These are phyloP conservation scores for Balamuthia mandrillaris DNA, from an alignment of 208 protist genomes.

Conservation along the genomic window DNA sequence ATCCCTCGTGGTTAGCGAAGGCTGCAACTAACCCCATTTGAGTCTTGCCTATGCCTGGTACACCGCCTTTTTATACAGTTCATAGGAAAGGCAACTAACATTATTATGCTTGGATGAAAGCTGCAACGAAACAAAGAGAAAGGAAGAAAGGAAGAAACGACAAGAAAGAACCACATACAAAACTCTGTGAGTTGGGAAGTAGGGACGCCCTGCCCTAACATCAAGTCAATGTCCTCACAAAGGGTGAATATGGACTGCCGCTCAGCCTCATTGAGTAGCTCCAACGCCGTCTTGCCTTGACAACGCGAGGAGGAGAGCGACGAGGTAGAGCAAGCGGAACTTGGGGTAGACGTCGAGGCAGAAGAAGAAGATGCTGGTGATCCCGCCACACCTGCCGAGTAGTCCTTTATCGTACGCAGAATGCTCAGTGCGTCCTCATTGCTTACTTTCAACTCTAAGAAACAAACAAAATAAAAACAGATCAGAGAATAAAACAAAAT, in stretches of 20 bases:
- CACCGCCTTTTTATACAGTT: conserved; percentile 51
- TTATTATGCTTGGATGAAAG: background rate
- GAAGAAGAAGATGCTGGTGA: background rate
- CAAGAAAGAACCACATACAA: conserved; percentile 34
- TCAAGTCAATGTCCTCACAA: conserved; percentile 48
- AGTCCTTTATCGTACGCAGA: background rate
- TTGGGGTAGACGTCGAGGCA: too few relatives aligned
- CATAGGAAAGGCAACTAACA: too few relatives aligned
- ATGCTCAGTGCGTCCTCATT: conserved; percentile 30
- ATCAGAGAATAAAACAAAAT: background rate
- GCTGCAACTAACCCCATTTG: conserved; percentile 47
- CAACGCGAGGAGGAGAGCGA: background rate
- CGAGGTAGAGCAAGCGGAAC: too few relatives aligned
- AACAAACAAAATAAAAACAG: background rate
- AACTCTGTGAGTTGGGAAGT: conserved; percentile 64
- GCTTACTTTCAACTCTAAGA: conserved; percentile 8
- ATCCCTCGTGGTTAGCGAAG: background rate
- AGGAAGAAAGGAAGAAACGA: background rate
- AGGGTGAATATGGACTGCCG: conserved; percentile 27
- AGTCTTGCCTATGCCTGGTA: conserved; percentile 69
- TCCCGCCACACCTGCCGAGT: background rate
- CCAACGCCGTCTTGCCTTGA: conserved; percentile 27
- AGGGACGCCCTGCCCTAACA: conserved; percentile 55
- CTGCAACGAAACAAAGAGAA: conserved; percentile 18
- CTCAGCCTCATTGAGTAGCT: conserved; percentile 27